These are phyloP conservation scores for Colletotrichum zoysiae DNA, from an alignment of 2,329 filamentous ascomycete species.

Conservation along the genomic window DNA sequence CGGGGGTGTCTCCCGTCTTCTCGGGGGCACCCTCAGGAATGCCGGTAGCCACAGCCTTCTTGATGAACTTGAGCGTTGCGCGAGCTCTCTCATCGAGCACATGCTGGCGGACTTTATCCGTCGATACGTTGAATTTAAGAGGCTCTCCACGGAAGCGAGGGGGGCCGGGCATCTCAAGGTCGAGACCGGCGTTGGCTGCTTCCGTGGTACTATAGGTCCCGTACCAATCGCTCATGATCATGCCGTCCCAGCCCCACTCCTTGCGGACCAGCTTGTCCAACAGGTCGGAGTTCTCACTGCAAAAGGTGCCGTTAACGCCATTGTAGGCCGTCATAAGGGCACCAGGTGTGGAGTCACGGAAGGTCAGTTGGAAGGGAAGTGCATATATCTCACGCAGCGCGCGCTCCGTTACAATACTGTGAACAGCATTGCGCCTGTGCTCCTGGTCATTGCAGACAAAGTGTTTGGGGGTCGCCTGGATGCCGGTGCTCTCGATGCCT, in stretches of 20 bases:
- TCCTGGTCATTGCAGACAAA: constrained; percentile 74
- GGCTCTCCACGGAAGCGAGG: constrained; percentile 63
- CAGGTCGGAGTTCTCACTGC: constrained; percentile 65
- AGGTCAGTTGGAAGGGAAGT: constrained; percentile 68
- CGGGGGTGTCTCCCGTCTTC: constrained; percentile 67
- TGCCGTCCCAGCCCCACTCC: constrained; percentile 70
- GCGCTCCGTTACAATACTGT: constrained; percentile 66
- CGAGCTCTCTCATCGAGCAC: constrained; percentile 70
- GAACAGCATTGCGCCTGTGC: constrained; percentile 67
- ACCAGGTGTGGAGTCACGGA: constrained; percentile 63
- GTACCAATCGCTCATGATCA: constrained; percentile 72
- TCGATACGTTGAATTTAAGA: constrained; percentile 65
- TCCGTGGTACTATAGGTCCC: constrained; percentile 68
- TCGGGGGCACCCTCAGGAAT: constrained; percentile 69
- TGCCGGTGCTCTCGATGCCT: constrained; percentile 68
- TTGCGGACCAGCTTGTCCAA: constrained; percentile 64
- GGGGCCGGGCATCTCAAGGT: constrained; percentile 72
- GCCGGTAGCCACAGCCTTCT: constrained; percentile 65
- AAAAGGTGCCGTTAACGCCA: constrained; percentile 68
- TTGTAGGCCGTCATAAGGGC: constrained; percentile 73
- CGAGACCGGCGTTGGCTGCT: constrained; percentile 64
- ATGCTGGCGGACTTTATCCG: constrained; percentile 67
- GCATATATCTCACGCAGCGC: constrained; percentile 71
- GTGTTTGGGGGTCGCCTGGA: constrained; percentile 71
- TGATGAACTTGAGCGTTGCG: constrained; percentile 70